Evolutionary conservation across 208 protist species (phyloP).

Genomic region (Vickermania spadyakhi): DNA sequence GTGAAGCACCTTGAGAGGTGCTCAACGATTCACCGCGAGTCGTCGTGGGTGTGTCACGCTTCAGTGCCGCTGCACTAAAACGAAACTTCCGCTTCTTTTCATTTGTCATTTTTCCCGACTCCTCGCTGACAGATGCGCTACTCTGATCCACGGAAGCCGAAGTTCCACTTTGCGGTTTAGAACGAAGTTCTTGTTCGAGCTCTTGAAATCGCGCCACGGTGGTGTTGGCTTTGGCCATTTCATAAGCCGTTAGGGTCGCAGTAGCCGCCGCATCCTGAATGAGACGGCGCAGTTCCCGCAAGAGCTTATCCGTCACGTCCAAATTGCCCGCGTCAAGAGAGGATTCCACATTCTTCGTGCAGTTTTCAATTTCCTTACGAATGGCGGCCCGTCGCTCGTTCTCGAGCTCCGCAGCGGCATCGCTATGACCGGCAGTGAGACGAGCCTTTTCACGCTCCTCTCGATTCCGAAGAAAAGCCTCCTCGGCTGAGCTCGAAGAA

Average conservation of each 20-base stretch:
- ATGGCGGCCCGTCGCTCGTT: neutral
- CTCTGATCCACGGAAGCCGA: conserved; percentile 59
- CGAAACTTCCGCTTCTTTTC: neutral
- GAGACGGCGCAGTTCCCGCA: neutral
- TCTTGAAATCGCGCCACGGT: conserved; percentile 56
- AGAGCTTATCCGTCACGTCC: neutral
- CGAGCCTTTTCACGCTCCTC: neutral
- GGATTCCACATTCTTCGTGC: neutral
- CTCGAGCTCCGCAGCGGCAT: neutral
- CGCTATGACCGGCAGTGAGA: neutral
- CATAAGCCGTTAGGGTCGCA: conserved; percentile 45
- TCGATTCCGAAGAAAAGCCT: neutral
- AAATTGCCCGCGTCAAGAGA: neutral
- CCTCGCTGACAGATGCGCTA: conserved; percentile 13
- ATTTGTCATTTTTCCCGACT: neutral
- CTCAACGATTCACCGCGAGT: neutral
- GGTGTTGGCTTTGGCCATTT: conserved; percentile 66
- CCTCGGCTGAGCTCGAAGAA: neutral
- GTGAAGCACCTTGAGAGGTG: neutral
- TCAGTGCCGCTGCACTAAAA: neutral
- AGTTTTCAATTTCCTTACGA: neutral
- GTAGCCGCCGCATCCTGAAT: conserved; percentile 4
- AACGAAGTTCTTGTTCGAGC: conserved; percentile 22
- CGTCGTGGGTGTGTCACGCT: neutral
- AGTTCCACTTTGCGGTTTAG: conserved; percentile 4